phyloP scores from a whole-genome alignment of 1,139 yeast genomes.

The Lizanozyma gosingica region DNA sequence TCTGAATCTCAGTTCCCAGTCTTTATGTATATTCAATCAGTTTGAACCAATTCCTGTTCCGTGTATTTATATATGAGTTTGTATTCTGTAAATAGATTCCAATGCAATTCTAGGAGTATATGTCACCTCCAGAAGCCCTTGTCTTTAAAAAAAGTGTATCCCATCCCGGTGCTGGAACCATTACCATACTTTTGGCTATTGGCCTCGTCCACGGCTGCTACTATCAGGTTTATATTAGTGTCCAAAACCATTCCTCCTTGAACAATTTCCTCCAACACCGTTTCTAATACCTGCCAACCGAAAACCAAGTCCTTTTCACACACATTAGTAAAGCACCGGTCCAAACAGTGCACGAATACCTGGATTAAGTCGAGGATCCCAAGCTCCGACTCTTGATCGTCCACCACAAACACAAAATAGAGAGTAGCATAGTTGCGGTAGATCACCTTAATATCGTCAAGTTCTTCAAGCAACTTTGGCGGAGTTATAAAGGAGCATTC shows the following conservation, averaged over 20 bases:
- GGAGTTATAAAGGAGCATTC: slow-evolving; percentile 80
- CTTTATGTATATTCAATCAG: slow-evolving; percentile 3
- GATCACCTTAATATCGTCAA: slow-evolving; percentile 78
- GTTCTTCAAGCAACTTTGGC: slow-evolving; percentile 63
- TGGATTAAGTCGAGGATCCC: slow-evolving; percentile 92
- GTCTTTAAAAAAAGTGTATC: slow-evolving; percentile 17
- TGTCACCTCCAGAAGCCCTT: slow-evolving; percentile 35
- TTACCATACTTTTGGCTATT: slow-evolving; percentile 33
- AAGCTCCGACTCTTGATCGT: slow-evolving; percentile 89
- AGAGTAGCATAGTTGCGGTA: slow-evolving; percentile 92
- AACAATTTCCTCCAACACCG: slow-evolving; percentile 84
- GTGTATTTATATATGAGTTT: slow-evolving; percentile 2
- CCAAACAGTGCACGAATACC: slow-evolving; percentile 92
- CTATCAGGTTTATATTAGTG: slow-evolving; percentile 75
- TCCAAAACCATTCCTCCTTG: slow-evolving; percentile 99
- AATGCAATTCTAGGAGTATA: background rate
- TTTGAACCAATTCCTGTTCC: background rate
- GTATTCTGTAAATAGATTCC: slow-evolving; percentile 2
- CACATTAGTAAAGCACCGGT: slow-evolving; percentile 86
- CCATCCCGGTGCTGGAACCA: slow-evolving; percentile 1
- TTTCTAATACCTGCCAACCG: slow-evolving; percentile 94
- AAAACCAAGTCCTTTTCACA: slow-evolving; percentile 93
- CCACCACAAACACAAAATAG: slow-evolving; percentile 90
- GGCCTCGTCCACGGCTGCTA: slow-evolving; percentile 66
- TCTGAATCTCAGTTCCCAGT: slow-evolving; percentile 4